Evolutionary conservation across 768 basidiomycete genomes (phyloP), one percentile per base, ranked within the genome.

Genomic region (Cystofilobasidium bisporidii): DNA sequence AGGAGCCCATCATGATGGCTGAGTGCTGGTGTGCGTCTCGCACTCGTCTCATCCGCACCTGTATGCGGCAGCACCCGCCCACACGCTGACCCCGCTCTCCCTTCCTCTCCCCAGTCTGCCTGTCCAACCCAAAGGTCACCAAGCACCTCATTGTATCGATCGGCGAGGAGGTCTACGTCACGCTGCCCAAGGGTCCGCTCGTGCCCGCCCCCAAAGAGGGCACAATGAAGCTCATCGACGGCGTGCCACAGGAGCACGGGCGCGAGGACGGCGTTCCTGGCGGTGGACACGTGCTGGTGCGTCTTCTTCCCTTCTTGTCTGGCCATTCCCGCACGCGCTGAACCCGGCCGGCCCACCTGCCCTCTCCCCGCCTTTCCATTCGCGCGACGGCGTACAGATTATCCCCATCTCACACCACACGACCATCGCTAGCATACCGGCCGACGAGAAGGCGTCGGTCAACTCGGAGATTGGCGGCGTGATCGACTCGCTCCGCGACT

Each of bases 121-220:
- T 99, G 63, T 93, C 91, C 48, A 97, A 97, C 75, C 93, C 94
- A 0, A 86, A 84, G 72, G 81, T 98, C 45, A 87, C 89, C 67
- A 99, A 98, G 79, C 90, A 98, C 74, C 84, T 98, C 70, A 93
- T 99, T 71, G 89, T 92, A 38, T 86, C 89, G 0, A 96, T 99
- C 74, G 96, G 93, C 18, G 76, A 81, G 9, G 96, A 99, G 77
- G 91, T 89, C 74, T 99, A 99, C 79, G 78, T 97, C 59, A 93
- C 96, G 0, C 79, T 98, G n/a, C 89, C 96, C 0, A 98, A 96
- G 76, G 96, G 96, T 2, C 91, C 94, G 76, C 86, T 98, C 50
- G 22, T 55, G 15, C 41, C 60, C 6, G 45, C 63, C 2, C 38
- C 63, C 20, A 53, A 60, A 18, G 60, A 60, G 68, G 40, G 59